Evolutionary conservation across 495 filamentous ascomycete genomes (phyloP), one percentile per base, ranked within the genome.

Genomic region (Penicillium coprophilum): DNA sequence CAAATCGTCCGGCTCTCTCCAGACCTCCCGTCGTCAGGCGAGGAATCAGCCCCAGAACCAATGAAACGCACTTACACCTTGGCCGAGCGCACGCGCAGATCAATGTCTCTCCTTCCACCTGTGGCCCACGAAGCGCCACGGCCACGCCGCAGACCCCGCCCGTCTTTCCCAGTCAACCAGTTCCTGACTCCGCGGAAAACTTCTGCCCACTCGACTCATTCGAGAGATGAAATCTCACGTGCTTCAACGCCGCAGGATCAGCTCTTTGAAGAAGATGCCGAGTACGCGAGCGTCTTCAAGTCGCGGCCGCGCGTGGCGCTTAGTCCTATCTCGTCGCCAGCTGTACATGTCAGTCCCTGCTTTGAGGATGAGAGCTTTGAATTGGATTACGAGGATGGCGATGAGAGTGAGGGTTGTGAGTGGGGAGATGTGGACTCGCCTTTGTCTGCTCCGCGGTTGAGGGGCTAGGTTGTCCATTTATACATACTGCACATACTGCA

Each of bases 251-350:
- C 82, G 4, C 73, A 76, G 23, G 83, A 87, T 61, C 70, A 80
- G 47, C 72, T 90, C 32, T 84, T 89, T 48, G 74, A 80, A 31
- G 82, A 84, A n/a, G 82, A 86, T 48, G 85, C 85, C 15, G 88
- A 89, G 60, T 92, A 94, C 65, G 87, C 88, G 46, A 88, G 87
- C 49, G 86, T 96, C 1, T 96, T 96, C 71, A 91, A 85, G 72
- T 91, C 89, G 38, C 71, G 92, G 57, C 92, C 92, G 2, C 88
- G 86, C 59, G 80, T 96, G 52, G 87, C 85, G 50, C 78, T 78
- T 7, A 95, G 91, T 72, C 89, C 90, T n/a, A 69, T 85, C 4
- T 75, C 80, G 3, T 85, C 83, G 28, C 86, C 86, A 6, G 73
- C 72, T 32, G 76, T 79, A 13, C 76, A 79, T 70, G 47, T 77